These are phyloP conservation scores for Globisporangium apiculatum DNA, from an alignment of 352 stramenopile genomes.

Conservation along the genomic window DNA sequence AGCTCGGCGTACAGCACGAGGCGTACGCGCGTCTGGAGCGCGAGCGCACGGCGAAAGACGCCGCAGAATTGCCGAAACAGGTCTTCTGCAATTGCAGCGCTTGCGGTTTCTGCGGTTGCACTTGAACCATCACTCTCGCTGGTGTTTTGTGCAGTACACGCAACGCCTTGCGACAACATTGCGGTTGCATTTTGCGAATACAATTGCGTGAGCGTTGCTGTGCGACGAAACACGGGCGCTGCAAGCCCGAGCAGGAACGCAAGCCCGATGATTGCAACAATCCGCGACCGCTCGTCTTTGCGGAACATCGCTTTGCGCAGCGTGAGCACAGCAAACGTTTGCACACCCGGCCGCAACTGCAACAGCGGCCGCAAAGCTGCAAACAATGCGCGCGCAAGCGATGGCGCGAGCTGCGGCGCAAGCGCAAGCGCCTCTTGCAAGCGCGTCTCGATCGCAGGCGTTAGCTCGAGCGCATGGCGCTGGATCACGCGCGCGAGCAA, in stretches of 20 bases:
- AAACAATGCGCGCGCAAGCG: constrained; percentile 23
- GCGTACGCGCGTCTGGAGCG: constrained; percentile 39
- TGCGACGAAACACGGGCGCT: constrained; percentile 28
- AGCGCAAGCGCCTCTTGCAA: constrained; percentile 54
- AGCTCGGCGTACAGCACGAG: constrained; percentile 41
- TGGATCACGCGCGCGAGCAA: constrained; percentile 31
- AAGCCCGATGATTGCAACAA: constrained; percentile 44
- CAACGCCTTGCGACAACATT: constrained; percentile 25
- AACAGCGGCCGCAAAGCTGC: constrained; percentile 30
- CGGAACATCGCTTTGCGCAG: constrained; percentile 60
- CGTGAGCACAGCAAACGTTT: constrained; percentile 43
- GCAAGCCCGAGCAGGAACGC: constrained; percentile 32
- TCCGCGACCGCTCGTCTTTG: constrained; percentile 39
- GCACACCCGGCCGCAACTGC: constrained; percentile 26
- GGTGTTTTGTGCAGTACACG: not conserved
- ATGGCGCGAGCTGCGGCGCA: constrained; percentile 27
- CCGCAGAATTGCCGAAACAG: constrained; percentile 53
- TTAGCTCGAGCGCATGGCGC: constrained; percentile 33
- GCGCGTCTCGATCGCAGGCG: constrained; percentile 17
- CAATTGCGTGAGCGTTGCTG: constrained; percentile 32
- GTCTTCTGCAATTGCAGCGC: constrained; percentile 35
- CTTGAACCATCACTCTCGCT: constrained; percentile 14
- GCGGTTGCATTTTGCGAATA: constrained; percentile 42
- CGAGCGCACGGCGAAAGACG: constrained; percentile 38
- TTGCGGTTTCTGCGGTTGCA: constrained; percentile 31